phyloP scores from a whole-genome alignment of 192 early-diverging fungal genomes.

The Entophlyctis luteolus region DNA sequence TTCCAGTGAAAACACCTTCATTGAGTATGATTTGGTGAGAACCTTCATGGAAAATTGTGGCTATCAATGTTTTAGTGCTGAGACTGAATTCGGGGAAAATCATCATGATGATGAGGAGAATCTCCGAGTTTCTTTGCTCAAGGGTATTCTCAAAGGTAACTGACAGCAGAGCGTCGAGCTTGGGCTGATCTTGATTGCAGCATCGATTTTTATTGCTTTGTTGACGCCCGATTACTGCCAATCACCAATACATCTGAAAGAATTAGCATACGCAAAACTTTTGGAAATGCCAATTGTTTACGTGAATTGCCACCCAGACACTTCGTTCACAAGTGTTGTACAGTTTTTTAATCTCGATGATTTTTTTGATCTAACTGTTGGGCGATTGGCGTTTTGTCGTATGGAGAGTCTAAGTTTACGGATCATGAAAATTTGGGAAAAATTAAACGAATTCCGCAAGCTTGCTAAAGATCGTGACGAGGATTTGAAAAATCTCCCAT shows the following conservation, averaged over 20 bases:
- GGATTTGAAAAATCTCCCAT: background rate
- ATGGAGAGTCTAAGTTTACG: background rate
- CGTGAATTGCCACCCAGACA: background rate
- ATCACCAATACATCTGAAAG: conserved; percentile 5
- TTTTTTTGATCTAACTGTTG: conserved; percentile 6
- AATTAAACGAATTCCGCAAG: background rate
- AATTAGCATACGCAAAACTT: background rate
- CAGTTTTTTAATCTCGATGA: background rate
- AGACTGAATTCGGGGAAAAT: background rate
- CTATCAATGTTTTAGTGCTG: background rate
- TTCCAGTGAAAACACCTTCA: background rate
- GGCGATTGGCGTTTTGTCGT: background rate
- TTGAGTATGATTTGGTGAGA: background rate
- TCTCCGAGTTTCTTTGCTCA: background rate
- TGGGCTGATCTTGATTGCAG: background rate
- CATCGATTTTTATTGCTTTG: conserved; percentile 5
- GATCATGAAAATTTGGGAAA: background rate
- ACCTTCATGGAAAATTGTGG: background rate
- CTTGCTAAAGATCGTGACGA: background rate
- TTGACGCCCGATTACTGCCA: conserved; percentile 7
- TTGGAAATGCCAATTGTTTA: conserved; percentile 1
- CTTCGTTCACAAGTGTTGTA: background rate
- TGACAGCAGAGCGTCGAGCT: background rate
- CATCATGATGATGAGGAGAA: background rate
- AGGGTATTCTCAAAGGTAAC: conserved; percentile 12